Conservation (phyloP, 2,329 filamentous ascomycete genomes). For the Gnomoniopsis sp. region DNA sequence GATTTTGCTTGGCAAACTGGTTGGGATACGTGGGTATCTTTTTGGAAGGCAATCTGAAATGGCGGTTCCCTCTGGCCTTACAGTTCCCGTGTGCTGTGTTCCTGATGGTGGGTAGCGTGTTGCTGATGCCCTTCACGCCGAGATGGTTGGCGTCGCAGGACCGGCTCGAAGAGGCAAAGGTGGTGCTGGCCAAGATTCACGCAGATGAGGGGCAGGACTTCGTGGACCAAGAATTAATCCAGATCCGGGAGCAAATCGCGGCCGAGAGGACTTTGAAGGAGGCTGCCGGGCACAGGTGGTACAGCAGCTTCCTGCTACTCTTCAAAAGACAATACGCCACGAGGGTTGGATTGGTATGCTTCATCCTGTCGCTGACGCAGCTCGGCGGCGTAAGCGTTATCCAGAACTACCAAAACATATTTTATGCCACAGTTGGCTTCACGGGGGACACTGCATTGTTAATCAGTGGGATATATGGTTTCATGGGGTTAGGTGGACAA, state of each 20-base stretch:
- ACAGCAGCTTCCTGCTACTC: slow-evolving; percentile 16
- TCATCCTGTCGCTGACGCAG: slow-evolving; percentile 30
- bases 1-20: slow-evolving; percentile 37
- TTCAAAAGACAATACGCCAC: slow-evolving; percentile 28
- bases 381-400: slow-evolving; percentile 28
- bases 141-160: slow-evolving; percentile 24
- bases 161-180: slow-evolving; percentile 24
- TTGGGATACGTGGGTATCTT: slow-evolving; percentile 35
- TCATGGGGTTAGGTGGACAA: slow-evolving; percentile 30
- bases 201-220: slow-evolving; percentile 22
- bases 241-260: slow-evolving; percentile 25
- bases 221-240: slow-evolving; percentile 21
- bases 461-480: slow-evolving; percentile 41
- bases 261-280: slow-evolving; percentile 21
- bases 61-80: slow-evolving; percentile 32
- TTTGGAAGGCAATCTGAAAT: slow-evolving; percentile 27
- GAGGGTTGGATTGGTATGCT: slow-evolving; percentile 25
- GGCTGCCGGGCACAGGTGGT: slow-evolving; percentile 11
- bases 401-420: slow-evolving; percentile 31
- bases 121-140: slow-evolving; percentile 26
- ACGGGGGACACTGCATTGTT: slow-evolving; percentile 44
- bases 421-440: slow-evolving; percentile 42
- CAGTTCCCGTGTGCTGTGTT: slow-evolving; percentile 22
- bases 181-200: slow-evolving; percentile 24
- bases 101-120: slow-evolving; percentile 6